phyloP scores from a whole-genome alignment of 2,329 filamentous ascomycete species.

The Neofusicoccum ribis region DNA sequence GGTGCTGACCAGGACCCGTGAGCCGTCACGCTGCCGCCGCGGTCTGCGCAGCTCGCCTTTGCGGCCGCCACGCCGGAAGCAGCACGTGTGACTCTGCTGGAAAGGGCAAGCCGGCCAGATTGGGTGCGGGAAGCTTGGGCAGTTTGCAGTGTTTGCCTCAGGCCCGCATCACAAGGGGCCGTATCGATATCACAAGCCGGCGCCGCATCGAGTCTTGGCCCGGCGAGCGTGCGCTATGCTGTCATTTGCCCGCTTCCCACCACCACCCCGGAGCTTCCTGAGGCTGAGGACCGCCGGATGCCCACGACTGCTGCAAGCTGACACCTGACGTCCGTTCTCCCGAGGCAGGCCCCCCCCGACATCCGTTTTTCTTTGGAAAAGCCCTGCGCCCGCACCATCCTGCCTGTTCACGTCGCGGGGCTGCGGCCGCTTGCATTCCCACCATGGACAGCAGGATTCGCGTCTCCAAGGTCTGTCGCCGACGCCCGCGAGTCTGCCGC shows the following conservation, averaged over 20 bases:
- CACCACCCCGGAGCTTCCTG: constrained; percentile 11
- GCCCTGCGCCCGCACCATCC: background rate
- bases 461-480: constrained; percentile 44
- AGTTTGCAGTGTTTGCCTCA: constrained; percentile 11
- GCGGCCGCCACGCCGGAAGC: background rate
- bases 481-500: background rate
- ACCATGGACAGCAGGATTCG: constrained; percentile 47
- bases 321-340: background rate
- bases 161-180: constrained; percentile 10
- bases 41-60: background rate
- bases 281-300: constrained; percentile 6
- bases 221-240: constrained; percentile 14
- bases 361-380: background rate
- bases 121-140: background rate
- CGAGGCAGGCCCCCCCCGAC: background rate
- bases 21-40: background rate
- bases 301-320: constrained; percentile 1
- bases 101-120: constrained; percentile 7
- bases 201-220: constrained; percentile 12
- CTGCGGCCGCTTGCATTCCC: constrained; percentile 13
- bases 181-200: constrained; percentile 17
- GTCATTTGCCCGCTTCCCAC: constrained; percentile 17
- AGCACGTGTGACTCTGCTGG: background rate
- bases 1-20: background rate
- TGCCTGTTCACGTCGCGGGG: constrained; percentile 15